Evolutionary conservation across 2,329 filamentous ascomycete genomes (phyloP).

Genomic region (Pyricularia sp.): DNA sequence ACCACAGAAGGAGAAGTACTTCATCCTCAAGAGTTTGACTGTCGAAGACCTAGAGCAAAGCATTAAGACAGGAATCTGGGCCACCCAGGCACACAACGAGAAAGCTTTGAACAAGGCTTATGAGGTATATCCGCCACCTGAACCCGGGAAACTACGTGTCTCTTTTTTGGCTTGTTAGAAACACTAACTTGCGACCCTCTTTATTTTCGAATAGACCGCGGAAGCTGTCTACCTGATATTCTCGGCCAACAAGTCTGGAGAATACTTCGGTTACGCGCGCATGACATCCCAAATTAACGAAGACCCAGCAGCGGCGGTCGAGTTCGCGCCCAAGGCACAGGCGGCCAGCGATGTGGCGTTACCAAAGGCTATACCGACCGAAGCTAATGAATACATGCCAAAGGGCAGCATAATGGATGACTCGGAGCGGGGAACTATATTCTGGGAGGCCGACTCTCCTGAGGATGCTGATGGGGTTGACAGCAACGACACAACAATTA

Average conservation of each 20-base stretch:
- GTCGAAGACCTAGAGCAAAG: slow-evolving; percentile 84
- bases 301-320: slow-evolving; percentile 59
- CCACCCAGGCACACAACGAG: slow-evolving; percentile 91
- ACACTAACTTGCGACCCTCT: neutral
- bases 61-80: slow-evolving; percentile 82
- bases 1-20: slow-evolving; percentile 62
- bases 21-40: slow-evolving; percentile 88
- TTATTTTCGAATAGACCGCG: slow-evolving; percentile 41
- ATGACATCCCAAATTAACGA: slow-evolving; percentile 82
- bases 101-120: slow-evolving; percentile 73
- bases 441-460: slow-evolving; percentile 71
- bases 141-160: neutral
- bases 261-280: slow-evolving; percentile 90
- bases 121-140: slow-evolving; percentile 42
- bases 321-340: slow-evolving; percentile 59
- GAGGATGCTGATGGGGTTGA: slow-evolving; percentile 18
- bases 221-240: slow-evolving; percentile 89
- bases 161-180: neutral
- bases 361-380: slow-evolving; percentile 71
- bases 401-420: slow-evolving; percentile 87
- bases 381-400: slow-evolving; percentile 68
- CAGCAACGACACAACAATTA: neutral
- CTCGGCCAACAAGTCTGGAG: slow-evolving; percentile 93
- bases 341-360: slow-evolving; percentile 52
- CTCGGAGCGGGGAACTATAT: slow-evolving; percentile 87